phyloP scores from a whole-genome alignment of 176 grass and related monocot species.

The Tuctoria greenei region DNA sequence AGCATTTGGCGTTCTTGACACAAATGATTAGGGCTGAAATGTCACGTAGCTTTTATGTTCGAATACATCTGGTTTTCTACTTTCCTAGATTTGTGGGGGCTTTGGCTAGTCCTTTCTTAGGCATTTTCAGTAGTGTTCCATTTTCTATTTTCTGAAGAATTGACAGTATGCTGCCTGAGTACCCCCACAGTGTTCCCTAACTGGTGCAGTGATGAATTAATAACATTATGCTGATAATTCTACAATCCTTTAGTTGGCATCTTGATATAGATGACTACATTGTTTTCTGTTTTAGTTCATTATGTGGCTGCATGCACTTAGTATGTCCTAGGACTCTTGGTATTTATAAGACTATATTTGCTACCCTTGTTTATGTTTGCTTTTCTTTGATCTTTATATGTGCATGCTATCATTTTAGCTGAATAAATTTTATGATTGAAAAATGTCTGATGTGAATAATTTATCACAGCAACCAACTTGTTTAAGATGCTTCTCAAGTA shows the following conservation, averaged over 20 bases:
- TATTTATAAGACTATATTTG: neutral
- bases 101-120: neutral
- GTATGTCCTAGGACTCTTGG: neutral
- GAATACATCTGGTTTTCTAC: too few relatives aligned
- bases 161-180: neutral
- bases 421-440: accelerated
- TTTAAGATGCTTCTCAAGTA: conserved; percentile 85
- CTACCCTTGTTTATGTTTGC: neutral
- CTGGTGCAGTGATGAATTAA: too few relatives aligned
- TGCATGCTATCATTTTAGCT: neutral
- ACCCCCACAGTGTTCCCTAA: neutral
- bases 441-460: neutral
- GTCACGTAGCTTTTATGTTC: neutral
- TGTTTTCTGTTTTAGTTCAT: neutral
- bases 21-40: neutral
- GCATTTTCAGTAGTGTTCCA: neutral
- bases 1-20: neutral
- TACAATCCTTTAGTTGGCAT: neutral
- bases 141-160: too few relatives aligned
- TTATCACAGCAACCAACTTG: conserved; percentile 53
- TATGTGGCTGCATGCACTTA: neutral
- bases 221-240: neutral
- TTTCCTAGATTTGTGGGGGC: neutral
- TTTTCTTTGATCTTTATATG: neutral
- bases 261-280: neutral